Percentiles rank a stretch among this genome's conserved stretches.
Conservation (phyloP, 1,139 yeast genomes). For the Nadsonia starkeyi-henricii region DNA sequence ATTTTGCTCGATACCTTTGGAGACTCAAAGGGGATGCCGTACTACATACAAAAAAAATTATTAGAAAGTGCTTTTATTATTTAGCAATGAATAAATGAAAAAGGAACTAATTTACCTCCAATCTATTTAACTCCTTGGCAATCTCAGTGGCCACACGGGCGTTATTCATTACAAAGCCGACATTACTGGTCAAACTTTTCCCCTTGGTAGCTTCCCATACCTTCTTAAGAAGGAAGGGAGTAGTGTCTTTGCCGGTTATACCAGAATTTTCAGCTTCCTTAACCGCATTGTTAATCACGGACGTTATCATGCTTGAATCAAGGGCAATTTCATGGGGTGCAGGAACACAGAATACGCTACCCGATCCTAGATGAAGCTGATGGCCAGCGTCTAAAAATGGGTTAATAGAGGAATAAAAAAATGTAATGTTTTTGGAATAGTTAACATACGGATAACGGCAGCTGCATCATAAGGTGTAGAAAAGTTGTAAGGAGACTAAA, state of each 20-base stretch:
- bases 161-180: conserved; percentile 65
- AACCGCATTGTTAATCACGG: conserved; percentile 46
- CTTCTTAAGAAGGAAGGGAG: conserved; percentile 60
- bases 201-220: conserved; percentile 60
- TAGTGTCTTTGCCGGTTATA: conserved; percentile 56
- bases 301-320: conserved; percentile 36
- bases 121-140: conserved; percentile 37
- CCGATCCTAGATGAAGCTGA: conserved; percentile 3
- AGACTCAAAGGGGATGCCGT: background rate
- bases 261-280: conserved; percentile 39
- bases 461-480: conserved; percentile 46
- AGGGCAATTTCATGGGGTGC: conserved; percentile 46
- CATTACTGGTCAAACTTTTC: conserved; percentile 52
- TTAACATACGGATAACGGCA: conserved; percentile 34
- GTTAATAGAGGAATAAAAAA: background rate
- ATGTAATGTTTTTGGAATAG: background rate
- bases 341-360: conserved; percentile 5
- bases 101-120: conserved; percentile 23
- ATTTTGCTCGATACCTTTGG: no score
- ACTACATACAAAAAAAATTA: conserved; percentile 2
- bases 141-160: conserved; percentile 56
- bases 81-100: background rate
- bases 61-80: no score
- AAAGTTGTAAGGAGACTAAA: conserved; percentile 50
- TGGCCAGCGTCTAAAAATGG: conserved; percentile 26